These are phyloP conservation scores for Abrus pulchellus DNA, from an alignment of 306 rosid genomes.

Conservation along the genomic window DNA sequence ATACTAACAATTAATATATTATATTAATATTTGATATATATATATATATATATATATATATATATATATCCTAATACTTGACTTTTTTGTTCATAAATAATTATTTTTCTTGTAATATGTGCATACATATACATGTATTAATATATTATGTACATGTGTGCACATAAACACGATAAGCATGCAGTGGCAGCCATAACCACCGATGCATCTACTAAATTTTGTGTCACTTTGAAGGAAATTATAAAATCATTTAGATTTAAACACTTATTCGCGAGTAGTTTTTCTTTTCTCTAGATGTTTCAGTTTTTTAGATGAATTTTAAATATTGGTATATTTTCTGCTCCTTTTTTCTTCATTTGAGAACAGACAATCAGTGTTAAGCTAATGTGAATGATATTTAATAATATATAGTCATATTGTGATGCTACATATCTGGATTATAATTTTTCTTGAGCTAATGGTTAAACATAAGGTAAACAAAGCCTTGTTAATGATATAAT, in stretches of 20 bases:
- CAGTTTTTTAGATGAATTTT: too few species aligned
- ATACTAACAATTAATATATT: too few species aligned
- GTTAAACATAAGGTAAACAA: conserved; percentile 3
- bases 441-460: conserved; percentile 7
- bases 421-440: background rate
- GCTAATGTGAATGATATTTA: background rate
- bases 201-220: background rate
- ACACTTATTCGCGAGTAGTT: background rate
- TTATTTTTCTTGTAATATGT: too few species aligned
- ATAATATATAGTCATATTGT: background rate
- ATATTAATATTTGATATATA: too few species aligned
- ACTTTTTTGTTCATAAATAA: too few species aligned
- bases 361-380: background rate
- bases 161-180: background rate
- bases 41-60: too few species aligned
- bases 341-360: background rate
- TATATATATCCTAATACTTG: too few species aligned
- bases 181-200: background rate
- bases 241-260: background rate
- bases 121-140: too few species aligned
- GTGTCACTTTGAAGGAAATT: background rate
- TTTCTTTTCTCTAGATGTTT: background rate
- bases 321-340: background rate
- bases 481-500: background rate
- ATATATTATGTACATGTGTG: too few species aligned